Conservation (phyloP, 805 yeast genomes). For the Pichia ethanolica region DNA sequence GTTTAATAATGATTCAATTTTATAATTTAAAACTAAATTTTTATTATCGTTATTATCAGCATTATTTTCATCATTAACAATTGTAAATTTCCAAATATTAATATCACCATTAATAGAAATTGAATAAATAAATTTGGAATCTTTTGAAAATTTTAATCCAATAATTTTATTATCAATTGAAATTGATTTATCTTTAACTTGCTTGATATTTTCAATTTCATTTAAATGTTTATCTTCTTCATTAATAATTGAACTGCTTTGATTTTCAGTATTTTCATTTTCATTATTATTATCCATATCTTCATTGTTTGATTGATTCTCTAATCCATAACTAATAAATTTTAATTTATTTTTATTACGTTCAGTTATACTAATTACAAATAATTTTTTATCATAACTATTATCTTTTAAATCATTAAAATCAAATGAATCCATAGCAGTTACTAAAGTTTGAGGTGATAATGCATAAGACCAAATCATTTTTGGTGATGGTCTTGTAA, state of each 20-base stretch:
- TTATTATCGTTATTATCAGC: conserved; percentile 6
- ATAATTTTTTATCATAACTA: conserved; percentile 17
- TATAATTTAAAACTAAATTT: conserved; percentile 7
- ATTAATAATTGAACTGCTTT: conserved; percentile 19
- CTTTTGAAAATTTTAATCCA: conserved; percentile 22
- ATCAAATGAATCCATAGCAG: conserved; percentile 32
- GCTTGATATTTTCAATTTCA: conserved; percentile 29
- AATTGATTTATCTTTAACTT: conserved; percentile 26
- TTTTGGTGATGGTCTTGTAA: conserved; percentile 51
- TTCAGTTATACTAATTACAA: conserved; percentile 30
- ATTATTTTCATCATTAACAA: conserved; percentile 7
- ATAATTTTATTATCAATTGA: conserved; percentile 19
- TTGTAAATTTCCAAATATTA: conserved; percentile 16
- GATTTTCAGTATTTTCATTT: conserved; percentile 13
- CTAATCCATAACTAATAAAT: conserved; percentile 21
- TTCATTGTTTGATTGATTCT: conserved; percentile 12
- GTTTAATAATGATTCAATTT: conserved; percentile 8
- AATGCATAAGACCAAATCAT: conserved; percentile 48
- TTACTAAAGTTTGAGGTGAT: conserved; percentile 39
- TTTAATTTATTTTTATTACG: conserved; percentile 26
- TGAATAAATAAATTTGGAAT: conserved; percentile 25
- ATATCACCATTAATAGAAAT: conserved; percentile 28
- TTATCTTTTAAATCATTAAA: conserved; percentile 13
- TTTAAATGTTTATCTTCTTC: conserved; percentile 24
- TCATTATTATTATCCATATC: conserved; percentile 20